These are phyloP conservation scores for Cryptococcus wingfieldii DNA, from an alignment of 1,284 basidiomycete genomes.

Conservation along the genomic window DNA sequence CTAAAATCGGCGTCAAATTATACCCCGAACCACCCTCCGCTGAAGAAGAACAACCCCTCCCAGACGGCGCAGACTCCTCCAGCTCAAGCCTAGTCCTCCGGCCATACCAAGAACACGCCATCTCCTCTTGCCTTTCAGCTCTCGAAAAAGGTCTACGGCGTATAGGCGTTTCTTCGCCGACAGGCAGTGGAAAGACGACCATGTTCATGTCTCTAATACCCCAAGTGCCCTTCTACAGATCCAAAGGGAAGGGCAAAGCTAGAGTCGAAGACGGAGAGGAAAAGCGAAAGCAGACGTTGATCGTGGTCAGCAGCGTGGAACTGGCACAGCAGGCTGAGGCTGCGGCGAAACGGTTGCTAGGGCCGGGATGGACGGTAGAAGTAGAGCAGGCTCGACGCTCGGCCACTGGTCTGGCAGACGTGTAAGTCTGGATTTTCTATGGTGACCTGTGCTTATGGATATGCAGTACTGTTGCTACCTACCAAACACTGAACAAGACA, in stretches of 20 bases:
- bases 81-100: slow-evolving; percentile 54
- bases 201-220: slow-evolving; percentile 79
- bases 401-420: slow-evolving; percentile 77
- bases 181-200: slow-evolving; percentile 89
- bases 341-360: slow-evolving; percentile 65
- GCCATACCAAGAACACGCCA: slow-evolving; percentile 85
- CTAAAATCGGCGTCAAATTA: too few species aligned
- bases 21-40: too few species aligned
- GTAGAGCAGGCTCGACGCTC: slow-evolving; percentile 80
- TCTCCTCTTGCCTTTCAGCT: slow-evolving; percentile 71
- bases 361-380: slow-evolving; percentile 69
- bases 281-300: slow-evolving; percentile 26
- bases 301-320: slow-evolving; percentile 55
- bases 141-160: slow-evolving; percentile 61
- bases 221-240: slow-evolving; percentile 6
- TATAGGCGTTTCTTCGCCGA: slow-evolving; percentile 88
- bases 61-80: background rate
- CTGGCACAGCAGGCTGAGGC: slow-evolving; percentile 81
- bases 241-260: background rate
- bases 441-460: background rate
- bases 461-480: slow-evolving; percentile 75
- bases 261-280: background rate
- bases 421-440: slow-evolving; percentile 54
- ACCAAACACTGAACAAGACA: slow-evolving; percentile 73
- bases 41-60: too few species aligned